Base-by-base conservation (phyloP, 768 basidiomycete species). In the Calocybe cyanea region DNA sequence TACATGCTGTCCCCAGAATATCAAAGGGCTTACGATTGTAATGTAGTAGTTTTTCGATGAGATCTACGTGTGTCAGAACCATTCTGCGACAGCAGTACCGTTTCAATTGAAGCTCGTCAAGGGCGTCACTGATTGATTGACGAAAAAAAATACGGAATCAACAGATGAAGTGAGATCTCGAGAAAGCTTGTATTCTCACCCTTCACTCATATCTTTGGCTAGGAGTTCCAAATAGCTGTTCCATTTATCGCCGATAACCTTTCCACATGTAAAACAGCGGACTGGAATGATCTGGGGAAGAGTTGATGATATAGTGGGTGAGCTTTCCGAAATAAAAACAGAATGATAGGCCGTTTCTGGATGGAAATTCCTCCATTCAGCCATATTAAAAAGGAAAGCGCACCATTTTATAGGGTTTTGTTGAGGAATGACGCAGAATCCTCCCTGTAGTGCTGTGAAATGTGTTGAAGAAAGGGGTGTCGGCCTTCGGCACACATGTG, bases 191-290 rank as follows among this genome's bases (percentile, higher is more conserved):
- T 28, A 28, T 28, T 69, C 86, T 53, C 56, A 94, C 94, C 93
- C 93, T 74, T 97, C 94, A 53, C 78, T 83, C 67, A 81, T 80
- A 55, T 90, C 92, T 46, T 79, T 78, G 25, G 84, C 80, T 49
- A 96, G 71, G 34, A 94, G 68, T 57, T 86, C 83, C 30, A 96
- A 69, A 64, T 96, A 98, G 17, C 78, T 76, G 47, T 80, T 85
- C 94, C 95, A 97, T 54, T 96, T 90, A 72, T 97, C 92, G 38
- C 95, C 92, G 33, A 97, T 85, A 51, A 98, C 93, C 67, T 97
- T 97, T 36, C 95, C 95, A 59, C 92, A 95, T 13, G 93, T 92
- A 61, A 96, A 96, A 55, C 93, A 95, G 34, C 94, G 83, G 7
- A 97, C 90, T 37, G 94, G 93, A 53, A 96, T 95, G 50, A 97